These are phyloP conservation scores for Lasiodiplodia sp. DNA, from an alignment of 2,329 filamentous ascomycete species.

Conservation along the genomic window DNA sequence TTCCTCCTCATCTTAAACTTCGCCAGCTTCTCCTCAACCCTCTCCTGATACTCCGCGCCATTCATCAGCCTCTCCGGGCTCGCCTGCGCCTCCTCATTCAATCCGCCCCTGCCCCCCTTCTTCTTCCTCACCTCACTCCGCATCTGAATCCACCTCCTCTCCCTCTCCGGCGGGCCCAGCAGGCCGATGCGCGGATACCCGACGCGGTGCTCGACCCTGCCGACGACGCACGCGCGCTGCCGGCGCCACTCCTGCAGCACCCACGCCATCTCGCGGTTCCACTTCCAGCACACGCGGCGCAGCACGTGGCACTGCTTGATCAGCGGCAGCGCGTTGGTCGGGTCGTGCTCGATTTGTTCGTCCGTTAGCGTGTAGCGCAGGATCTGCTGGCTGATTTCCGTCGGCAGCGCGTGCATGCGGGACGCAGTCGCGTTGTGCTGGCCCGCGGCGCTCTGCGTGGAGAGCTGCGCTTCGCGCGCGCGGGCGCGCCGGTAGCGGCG, in stretches of 20 bases:
- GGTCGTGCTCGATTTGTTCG: neutral
- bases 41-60: too few species aligned
- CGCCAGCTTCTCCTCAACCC: too few species aligned
- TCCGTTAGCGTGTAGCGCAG: neutral
- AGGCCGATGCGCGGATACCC: too few species aligned
- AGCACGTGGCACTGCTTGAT: neutral
- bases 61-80: too few species aligned
- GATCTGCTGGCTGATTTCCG: neutral
- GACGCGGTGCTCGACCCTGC: too few species aligned
- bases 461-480: neutral
- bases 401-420: neutral
- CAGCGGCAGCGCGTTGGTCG: neutral
- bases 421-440: neutral
- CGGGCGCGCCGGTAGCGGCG: neutral
- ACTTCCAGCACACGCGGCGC: neutral
- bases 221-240: neutral
- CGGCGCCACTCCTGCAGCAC: neutral
- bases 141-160: too few species aligned
- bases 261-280: neutral
- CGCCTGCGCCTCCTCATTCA: too few species aligned
- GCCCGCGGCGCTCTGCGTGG: neutral
- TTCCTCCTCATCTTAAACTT: too few species aligned
- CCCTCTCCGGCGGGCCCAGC: too few species aligned
- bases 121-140: too few species aligned
- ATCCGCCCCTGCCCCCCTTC: too few species aligned